These are phyloP conservation scores for Fusarium napiforme DNA, from an alignment of 2,329 filamentous ascomycete genomes.

Conservation along the genomic window DNA sequence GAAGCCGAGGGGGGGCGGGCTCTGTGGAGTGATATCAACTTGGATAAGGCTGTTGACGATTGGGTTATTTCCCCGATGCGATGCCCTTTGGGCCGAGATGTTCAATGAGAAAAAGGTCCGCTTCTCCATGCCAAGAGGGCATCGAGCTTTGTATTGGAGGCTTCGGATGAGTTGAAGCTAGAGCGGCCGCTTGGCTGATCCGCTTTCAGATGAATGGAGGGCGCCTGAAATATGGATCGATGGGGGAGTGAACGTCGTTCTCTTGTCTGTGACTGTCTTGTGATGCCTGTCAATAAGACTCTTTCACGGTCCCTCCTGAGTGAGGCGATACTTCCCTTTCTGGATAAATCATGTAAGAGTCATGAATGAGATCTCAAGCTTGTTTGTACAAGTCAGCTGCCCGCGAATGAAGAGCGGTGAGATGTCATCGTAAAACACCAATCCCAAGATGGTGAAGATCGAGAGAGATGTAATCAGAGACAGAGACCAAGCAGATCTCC, in stretches of 20 bases:
- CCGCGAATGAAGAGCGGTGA: conserved; percentile 19
- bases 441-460: background rate
- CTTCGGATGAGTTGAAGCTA: background rate
- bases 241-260: background rate
- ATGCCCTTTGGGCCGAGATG: conserved; percentile 1
- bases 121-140: conserved; percentile 10
- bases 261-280: background rate
- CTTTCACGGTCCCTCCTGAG: background rate
- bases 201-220: conserved; percentile 9
- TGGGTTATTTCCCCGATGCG: background rate
- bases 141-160: background rate
- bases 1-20: conserved; percentile 15
- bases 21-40: conserved; percentile 23
- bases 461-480: conserved; percentile 11
- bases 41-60: conserved; percentile 28
- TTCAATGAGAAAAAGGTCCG: conserved; percentile 1
- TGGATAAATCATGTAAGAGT: background rate
- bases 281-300: conserved; percentile 7
- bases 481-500: background rate
- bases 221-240: conserved; percentile 10
- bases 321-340: background rate
- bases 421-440: conserved; percentile 12
- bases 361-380: background rate
- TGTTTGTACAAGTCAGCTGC: background rate
- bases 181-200: conserved; percentile 21